Base-by-base conservation (phyloP, 1,284 basidiomycete genomes). In the Polyporus tsugae region DNA sequence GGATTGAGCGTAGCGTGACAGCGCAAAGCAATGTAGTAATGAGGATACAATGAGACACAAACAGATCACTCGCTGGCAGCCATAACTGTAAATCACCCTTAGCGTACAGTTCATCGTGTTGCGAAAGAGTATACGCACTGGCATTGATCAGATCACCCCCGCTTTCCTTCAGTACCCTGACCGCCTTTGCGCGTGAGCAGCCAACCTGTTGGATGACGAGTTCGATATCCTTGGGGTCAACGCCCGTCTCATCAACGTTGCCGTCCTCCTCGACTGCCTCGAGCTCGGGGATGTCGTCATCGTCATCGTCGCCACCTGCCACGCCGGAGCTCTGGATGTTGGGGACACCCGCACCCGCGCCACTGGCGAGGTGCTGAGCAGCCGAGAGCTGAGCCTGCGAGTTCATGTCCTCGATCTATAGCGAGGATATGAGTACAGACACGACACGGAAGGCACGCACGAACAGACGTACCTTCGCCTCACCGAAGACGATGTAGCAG, bases 401-500 rank as follows among this genome's bases (percentile, higher is more conserved):
- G 82, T 91, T 92, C 87, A 95, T 94, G 82, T 98, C 96, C 85
- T 98, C 96, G 75, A 95, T 90, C 92, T 95, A 72, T n/a, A 57
- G 49, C 38, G 15, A 64, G 49, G 22, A 58, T 33, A 36, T 19
- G 35, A 44, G 39, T 22, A 25, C n/a, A 44, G 15, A 15, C 15
- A 17, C 33, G 19, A 19, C 19, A 33, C 52, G 33, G 10, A 25
- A 49, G 19, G 1, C 10, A 62, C 29, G 60, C 3, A 17, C 9
- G n/a, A 25, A 25, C 22, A 15, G 17, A 67, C 80, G 57, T 65
- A 92, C 91, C 89, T 97, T 98, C 75, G 96, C 96, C 86, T 99
- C 97, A 75, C 97, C 97, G 77, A 99, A 99, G 73, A 99, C 96
- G 80, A 99, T 96, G 88, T 99, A 99, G 83, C 94, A 95, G 83